Conservation (phyloP, 805 yeast species). For the fission yeast (Schizosaccharomyces pombe) region ASM294v3 CU329670.1:5578501-5579000, state of each 20-base stretch:
- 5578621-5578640: slow-evolving; percentile 46
- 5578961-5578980: slow-evolving; percentile 94
- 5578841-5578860: slow-evolving; percentile 83
- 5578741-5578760: slow-evolving; percentile 90
- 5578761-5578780: slow-evolving; percentile 53
- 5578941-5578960: slow-evolving; percentile 68
- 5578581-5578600: slow-evolving; percentile 72
- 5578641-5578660: slow-evolving; percentile 63
- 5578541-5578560: slow-evolving; percentile 76
- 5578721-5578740: slow-evolving; percentile 97
- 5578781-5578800: slow-evolving; percentile 51
- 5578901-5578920: slow-evolving; percentile 74
- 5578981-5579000: slow-evolving; percentile 75
- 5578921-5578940: slow-evolving; percentile 72
- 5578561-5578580: slow-evolving; percentile 84
- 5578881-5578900: slow-evolving; percentile 90
- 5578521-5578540: slow-evolving; percentile 15
- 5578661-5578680: slow-evolving; percentile 88
- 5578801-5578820: slow-evolving; percentile 93
- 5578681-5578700: slow-evolving; percentile 73
- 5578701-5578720: slow-evolving; percentile 60
- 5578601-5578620: slow-evolving; percentile 71
- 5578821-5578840: slow-evolving; percentile 68
- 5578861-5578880: slow-evolving; percentile 85
- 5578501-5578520: neutral